phyloP scores from a whole-genome alignment of 306 rosid species.

The Elaeagnus macrophylla region DNA sequence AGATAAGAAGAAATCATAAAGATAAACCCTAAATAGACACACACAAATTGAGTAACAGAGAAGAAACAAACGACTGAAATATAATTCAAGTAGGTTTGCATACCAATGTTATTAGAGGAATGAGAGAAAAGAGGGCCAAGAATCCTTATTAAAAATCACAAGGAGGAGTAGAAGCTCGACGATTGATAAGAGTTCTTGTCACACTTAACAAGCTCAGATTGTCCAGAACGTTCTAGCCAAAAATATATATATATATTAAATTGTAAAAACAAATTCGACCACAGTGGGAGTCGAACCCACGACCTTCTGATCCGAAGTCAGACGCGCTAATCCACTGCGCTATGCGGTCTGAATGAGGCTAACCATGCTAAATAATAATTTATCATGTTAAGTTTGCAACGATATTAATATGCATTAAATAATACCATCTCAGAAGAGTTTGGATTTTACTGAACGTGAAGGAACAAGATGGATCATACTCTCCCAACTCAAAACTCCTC shows the following conservation, averaged over 20 bases:
- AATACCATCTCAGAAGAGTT: too few species aligned
- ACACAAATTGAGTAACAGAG: too few species aligned
- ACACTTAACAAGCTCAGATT: constrained; percentile 73
- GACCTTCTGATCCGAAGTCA: constrained; percentile 77
- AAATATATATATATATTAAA: too few species aligned
- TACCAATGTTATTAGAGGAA: constrained; percentile 90
- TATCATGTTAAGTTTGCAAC: too few species aligned
- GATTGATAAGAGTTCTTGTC: constrained; percentile 76
- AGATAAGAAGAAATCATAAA: background rate
- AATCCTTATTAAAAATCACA: constrained; percentile 79
- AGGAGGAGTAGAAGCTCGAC: constrained; percentile 66
- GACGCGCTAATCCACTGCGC: constrained; percentile 80
- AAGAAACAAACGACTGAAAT: background rate
- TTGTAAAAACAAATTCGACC: constrained; percentile 13
- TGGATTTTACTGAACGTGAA: too few species aligned
- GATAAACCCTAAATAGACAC: background rate
- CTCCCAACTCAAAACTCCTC: too few species aligned
- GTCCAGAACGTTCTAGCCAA: constrained; percentile 63
- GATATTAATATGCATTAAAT: too few species aligned
- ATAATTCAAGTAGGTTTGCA: background rate
- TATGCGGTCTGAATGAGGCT: constrained; percentile 36
- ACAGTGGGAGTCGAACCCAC: constrained; percentile 74
- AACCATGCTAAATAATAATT: too few species aligned
- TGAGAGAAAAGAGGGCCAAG: constrained; percentile 94
- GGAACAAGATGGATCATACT: too few species aligned